Evolutionary conservation across 2,329 filamentous ascomycete species (phyloP).

Genomic region (Colletotrichum truncatum): DNA sequence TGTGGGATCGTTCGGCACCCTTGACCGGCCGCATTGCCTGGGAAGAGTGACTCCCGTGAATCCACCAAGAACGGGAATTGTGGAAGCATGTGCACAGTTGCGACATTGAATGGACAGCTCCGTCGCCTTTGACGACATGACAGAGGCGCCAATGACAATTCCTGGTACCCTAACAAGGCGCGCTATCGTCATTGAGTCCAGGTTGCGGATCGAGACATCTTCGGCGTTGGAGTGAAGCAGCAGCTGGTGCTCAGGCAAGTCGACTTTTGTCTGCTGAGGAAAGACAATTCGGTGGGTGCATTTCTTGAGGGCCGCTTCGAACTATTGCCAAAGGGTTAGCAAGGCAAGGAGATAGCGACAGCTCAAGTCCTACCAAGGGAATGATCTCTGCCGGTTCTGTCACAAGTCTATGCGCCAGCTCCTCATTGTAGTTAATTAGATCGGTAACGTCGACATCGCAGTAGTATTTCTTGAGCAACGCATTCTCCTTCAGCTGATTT

Average conservation of each 20-base stretch:
- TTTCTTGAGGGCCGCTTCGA: slow-evolving; percentile 87
- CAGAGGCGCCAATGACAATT: slow-evolving; percentile 96
- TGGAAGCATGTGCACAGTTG: slow-evolving; percentile 79
- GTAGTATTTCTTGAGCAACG: slow-evolving; percentile 91
- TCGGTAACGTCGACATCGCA: slow-evolving; percentile 97
- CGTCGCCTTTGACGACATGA: slow-evolving; percentile 95
- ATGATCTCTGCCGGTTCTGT: slow-evolving; percentile 94
- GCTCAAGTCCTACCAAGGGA: slow-evolving; percentile 75
- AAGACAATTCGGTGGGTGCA: slow-evolving; percentile 96
- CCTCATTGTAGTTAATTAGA: slow-evolving; percentile 94
- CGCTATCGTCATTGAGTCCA: slow-evolving; percentile 92
- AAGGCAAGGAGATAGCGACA: not conserved
- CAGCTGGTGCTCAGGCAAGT: slow-evolving; percentile 90
- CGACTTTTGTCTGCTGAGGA: slow-evolving; percentile 72
- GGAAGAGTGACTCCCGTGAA: slow-evolving; percentile 90
- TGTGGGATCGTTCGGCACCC: slow-evolving; percentile 70
- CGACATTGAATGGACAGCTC: slow-evolving; percentile 87
- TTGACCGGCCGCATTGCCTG: slow-evolving; percentile 74
- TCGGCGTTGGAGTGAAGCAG: slow-evolving; percentile 93
- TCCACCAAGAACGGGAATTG: slow-evolving; percentile 80
- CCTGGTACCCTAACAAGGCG: slow-evolving; percentile 96
- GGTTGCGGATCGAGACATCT: slow-evolving; percentile 90
- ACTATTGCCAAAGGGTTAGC: slow-evolving; percentile 61
- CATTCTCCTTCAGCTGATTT: slow-evolving; percentile 95
- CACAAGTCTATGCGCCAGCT: slow-evolving; percentile 87